phyloP scores from a whole-genome alignment of 768 basidiomycete genomes.

The Agaricus sinodeliciosus region DNA sequence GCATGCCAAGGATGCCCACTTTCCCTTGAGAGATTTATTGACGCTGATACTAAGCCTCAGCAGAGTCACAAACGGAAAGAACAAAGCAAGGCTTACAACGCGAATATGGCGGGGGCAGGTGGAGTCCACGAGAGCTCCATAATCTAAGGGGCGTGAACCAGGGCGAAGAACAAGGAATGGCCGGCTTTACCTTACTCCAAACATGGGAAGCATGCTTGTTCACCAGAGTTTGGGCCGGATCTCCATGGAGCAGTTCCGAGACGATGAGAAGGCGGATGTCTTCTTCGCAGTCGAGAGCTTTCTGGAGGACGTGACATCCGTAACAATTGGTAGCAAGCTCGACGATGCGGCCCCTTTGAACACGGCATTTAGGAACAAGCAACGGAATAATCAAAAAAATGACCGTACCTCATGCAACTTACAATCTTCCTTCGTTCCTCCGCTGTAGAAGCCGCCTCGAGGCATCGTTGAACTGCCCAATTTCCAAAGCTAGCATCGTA shows the following conservation, averaged over 20 bases:
- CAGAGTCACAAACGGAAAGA: background rate
- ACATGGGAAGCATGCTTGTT: conserved; percentile 91
- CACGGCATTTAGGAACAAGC: background rate
- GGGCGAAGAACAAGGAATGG: background rate
- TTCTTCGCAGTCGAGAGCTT: conserved; percentile 87
- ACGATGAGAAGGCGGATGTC: conserved; percentile 79
- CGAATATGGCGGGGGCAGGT: conserved; percentile 81
- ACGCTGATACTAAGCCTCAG: conserved; percentile 40
- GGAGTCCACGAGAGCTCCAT: conserved; percentile 89
- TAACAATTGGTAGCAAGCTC: conserved; percentile 87
- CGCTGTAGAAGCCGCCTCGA: conserved; percentile 69
- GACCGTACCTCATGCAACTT: conserved; percentile 70
- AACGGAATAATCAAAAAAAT: background rate
- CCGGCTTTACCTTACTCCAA: conserved; percentile 72
- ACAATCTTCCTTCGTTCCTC: conserved; percentile 81
- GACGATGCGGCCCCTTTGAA: conserved; percentile 66
- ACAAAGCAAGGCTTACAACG: conserved; percentile 46
- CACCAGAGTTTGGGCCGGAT: conserved; percentile 80
- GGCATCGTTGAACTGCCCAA: conserved; percentile 85
- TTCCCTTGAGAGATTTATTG: conserved; percentile 81
- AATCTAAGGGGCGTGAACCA: conserved; percentile 38
- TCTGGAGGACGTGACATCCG: conserved; percentile 84
- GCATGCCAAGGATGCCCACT: conserved; percentile 85
- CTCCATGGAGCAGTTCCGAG: conserved; percentile 75
- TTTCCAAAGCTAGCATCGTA: conserved; percentile 65